These are phyloP conservation scores for Geotrichum aggregatum DNA, from an alignment of 1,139 yeast species.

Conservation along the genomic window DNA sequence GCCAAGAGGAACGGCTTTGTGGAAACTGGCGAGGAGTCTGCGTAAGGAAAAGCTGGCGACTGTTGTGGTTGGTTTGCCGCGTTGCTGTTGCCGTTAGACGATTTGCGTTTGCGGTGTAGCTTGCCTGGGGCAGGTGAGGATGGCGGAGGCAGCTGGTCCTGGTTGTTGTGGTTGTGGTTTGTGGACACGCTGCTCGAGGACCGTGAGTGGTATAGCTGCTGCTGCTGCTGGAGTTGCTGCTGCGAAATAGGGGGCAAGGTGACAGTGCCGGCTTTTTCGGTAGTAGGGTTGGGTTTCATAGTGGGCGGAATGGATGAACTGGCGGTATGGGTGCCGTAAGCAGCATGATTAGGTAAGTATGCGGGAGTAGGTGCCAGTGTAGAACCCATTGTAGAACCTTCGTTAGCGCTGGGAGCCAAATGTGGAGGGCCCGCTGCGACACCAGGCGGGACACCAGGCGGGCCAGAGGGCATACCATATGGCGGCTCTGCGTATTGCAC, in stretches of 20 bases:
- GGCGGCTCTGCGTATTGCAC: conserved; percentile 5
- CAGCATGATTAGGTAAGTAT: neutral
- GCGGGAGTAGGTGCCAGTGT: conserved; percentile 1
- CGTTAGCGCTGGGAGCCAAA: neutral
- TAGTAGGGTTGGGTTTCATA: conserved; percentile 11
- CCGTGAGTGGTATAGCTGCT: conserved; percentile 3
- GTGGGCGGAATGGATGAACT: conserved; percentile 11
- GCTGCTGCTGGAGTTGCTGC: conserved; percentile 7
- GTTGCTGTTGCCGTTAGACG: conserved; percentile 2
- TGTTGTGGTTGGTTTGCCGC: neutral
- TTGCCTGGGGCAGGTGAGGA: conserved; percentile 18
- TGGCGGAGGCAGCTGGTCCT: conserved; percentile 35
- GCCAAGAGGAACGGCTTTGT: neutral
- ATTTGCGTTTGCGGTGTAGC: conserved; percentile 1
- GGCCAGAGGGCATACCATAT: neutral
- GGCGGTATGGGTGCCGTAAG: conserved; percentile 8
- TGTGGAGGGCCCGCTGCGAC: conserved; percentile 4
- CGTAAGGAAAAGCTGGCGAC: conserved; percentile 2
- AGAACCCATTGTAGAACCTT: conserved; percentile 7
- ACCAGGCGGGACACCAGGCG: neutral
- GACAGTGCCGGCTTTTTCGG: conserved; percentile 9
- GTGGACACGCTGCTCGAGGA: conserved; percentile 1
- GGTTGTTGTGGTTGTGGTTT: conserved; percentile 21
- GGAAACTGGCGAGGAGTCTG: neutral
- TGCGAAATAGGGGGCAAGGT: conserved; percentile 15